Evolutionary conservation across 2,329 filamentous ascomycete species (phyloP).

Genomic region (Blastomyces silverae): DNA sequence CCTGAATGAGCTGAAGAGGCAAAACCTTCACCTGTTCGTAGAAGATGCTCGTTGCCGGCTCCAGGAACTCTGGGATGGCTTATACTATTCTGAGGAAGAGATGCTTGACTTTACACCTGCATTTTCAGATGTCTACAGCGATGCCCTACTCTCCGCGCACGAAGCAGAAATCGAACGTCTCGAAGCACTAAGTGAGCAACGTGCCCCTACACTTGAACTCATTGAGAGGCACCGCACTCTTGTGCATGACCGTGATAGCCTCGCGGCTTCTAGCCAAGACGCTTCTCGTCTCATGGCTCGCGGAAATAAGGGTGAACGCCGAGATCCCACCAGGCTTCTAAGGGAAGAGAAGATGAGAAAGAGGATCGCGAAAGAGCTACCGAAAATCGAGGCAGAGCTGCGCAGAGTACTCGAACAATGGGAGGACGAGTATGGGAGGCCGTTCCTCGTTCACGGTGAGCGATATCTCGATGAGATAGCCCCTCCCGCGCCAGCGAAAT

Average conservation of each 20-base stretch:
- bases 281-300: slow-evolving; percentile 87
- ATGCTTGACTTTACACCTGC: slow-evolving; percentile 98
- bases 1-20: slow-evolving; percentile 84
- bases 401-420: slow-evolving; percentile 73
- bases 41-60: slow-evolving; percentile 86
- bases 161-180: slow-evolving; percentile 82
- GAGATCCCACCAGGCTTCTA: slow-evolving; percentile 87
- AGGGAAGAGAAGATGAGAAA: slow-evolving; percentile 99
- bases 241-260: slow-evolving; percentile 76
- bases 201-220: slow-evolving; percentile 71
- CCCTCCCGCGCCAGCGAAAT: slow-evolving; percentile 61
- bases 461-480: slow-evolving; percentile 80
- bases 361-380: slow-evolving; percentile 89
- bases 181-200: slow-evolving; percentile 76
- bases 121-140: slow-evolving; percentile 94
- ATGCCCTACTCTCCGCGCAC: slow-evolving; percentile 88
- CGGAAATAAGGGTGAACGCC: slow-evolving; percentile 85
- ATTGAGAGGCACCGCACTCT: slow-evolving; percentile 78
- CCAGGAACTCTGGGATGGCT: slow-evolving; percentile 87
- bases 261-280: slow-evolving; percentile 87
- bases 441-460: slow-evolving; percentile 88
- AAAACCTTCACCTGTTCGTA: slow-evolving; percentile 92
- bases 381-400: slow-evolving; percentile 81
- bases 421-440: slow-evolving; percentile 89
- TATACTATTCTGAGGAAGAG: slow-evolving; percentile 96